These are phyloP conservation scores for Aspergillus thermomutatus DNA, from an alignment of 2,329 filamentous ascomycete species.

Conservation along the genomic window DNA sequence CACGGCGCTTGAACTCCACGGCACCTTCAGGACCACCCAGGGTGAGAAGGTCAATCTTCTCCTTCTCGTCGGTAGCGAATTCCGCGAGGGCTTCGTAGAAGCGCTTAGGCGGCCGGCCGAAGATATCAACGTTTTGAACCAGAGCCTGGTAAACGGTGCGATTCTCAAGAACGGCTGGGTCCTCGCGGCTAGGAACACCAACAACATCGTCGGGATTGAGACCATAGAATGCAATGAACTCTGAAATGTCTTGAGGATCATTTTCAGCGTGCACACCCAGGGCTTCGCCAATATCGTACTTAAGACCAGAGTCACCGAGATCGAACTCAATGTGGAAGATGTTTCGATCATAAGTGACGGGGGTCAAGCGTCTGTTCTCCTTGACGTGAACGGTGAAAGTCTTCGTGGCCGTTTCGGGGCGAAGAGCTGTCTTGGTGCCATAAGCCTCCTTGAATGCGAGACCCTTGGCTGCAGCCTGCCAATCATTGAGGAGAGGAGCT, in stretches of 20 bases:
- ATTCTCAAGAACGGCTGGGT: slow-evolving; percentile 70
- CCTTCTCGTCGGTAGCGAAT: slow-evolving; percentile 75
- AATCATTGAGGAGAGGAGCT: slow-evolving; percentile 65
- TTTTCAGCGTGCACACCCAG: slow-evolving; percentile 96
- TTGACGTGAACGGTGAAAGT: slow-evolving; percentile 86
- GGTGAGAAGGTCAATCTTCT: slow-evolving; percentile 74
- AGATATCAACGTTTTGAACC: slow-evolving; percentile 90
- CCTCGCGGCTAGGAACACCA: slow-evolving; percentile 85
- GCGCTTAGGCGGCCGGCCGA: slow-evolving; percentile 92
- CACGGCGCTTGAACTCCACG: slow-evolving; percentile 85
- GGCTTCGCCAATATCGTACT: slow-evolving; percentile 95
- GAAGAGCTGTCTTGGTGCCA: slow-evolving; percentile 66
- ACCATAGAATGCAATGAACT: slow-evolving; percentile 88
- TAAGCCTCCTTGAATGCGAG: slow-evolving; percentile 95
- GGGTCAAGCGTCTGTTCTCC: slow-evolving; percentile 92
- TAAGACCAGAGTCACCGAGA: slow-evolving; percentile 83
- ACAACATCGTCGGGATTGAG: slow-evolving; percentile 79
- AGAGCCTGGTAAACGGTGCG: slow-evolving; percentile 91
- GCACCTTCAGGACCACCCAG: slow-evolving; percentile 77
- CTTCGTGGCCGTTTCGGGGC: slow-evolving; percentile 82
- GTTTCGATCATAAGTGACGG: slow-evolving; percentile 86
- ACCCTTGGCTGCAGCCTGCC: slow-evolving; percentile 81
- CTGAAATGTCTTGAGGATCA: slow-evolving; percentile 69
- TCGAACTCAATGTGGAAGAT: slow-evolving; percentile 99
- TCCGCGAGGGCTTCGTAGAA: slow-evolving; percentile 94